Evolutionary conservation across 371 early-diverging fungal species (phyloP), one percentile per base, ranked within the genome.

Genomic region (Massospora cicadina): DNA sequence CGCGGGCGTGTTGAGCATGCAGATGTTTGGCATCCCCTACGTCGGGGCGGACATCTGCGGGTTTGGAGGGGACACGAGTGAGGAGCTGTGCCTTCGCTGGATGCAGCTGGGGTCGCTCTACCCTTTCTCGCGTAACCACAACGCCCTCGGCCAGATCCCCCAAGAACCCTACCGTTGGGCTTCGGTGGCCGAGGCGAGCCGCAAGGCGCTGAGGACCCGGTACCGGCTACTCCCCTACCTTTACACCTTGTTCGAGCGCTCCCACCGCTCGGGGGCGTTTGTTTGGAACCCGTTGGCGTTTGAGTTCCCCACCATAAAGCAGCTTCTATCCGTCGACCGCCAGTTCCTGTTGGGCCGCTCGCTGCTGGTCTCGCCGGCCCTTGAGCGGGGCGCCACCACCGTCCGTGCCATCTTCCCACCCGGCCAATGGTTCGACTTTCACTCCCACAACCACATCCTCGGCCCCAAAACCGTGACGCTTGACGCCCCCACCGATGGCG

Each of bases 71-170:
- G 69, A 77, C 59, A 69, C 80, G 1, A 71, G 69, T n/a, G 75
- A 79, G 26, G 75, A 79, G 64, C 75, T 85, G 56, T 79, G 85
- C 65, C 68, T 77, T 28, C 76, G 86, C 33, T 85, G 86, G 86
- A 81, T 81, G 66, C 79, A 80, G 67, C 71, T 87, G 29, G 89
- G 88, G 2, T 70, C 86, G n/a, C 82, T 88, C 66, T 84, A 86
- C 67, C 87, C 90, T 1, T 89, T 89, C 72, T 71, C 77, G 55
- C 72, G 86, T 0, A 83, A 83, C 64, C 86, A 85, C 64, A 81
- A 81, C 65, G 67, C 69, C 21, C 70, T 70, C 54, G 72, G 73
- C 0, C 69, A 74, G n/a, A 69, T 68, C 2, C 70, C 71, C 66
- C 80, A 82, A 54, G 84, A 83, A 65, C 80, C 84, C 1, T 82